Conservation (phyloP, 441 rosid genomes). For the Croton setiger region DNA sequence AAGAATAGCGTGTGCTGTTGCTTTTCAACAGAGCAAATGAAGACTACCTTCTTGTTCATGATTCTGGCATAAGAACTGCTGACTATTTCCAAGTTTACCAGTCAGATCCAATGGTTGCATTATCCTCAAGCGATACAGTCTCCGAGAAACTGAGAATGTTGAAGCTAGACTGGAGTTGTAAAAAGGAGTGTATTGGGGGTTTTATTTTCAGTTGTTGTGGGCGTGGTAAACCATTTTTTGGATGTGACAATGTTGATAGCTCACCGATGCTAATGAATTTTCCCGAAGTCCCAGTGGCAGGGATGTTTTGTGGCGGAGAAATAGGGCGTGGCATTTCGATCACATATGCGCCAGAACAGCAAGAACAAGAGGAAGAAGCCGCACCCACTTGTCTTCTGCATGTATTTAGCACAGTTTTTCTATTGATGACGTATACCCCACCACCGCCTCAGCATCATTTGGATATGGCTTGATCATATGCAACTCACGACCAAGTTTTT, state of each 20-base stretch:
- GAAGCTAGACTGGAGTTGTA: constrained; percentile 32
- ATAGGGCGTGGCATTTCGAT: constrained; percentile 46
- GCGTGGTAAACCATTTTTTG: constrained; percentile 54
- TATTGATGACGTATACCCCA: constrained; percentile 43
- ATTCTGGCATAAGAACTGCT: constrained; percentile 56
- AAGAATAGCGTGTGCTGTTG: background rate
- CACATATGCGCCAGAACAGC: constrained; percentile 22
- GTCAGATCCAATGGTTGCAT: constrained; percentile 42
- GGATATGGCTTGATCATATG: background rate
- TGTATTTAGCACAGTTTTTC: constrained; percentile 63
- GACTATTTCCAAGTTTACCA: constrained; percentile 63
- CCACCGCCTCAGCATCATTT: constrained; percentile 19
- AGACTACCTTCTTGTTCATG: constrained; percentile 50
- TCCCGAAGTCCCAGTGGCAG: constrained; percentile 60
- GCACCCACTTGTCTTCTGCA: constrained; percentile 36
- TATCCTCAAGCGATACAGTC: constrained; percentile 34
- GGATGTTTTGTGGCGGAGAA: constrained; percentile 69
- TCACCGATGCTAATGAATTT: constrained; percentile 64
- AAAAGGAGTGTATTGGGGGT: constrained; percentile 59
- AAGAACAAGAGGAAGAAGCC: constrained; percentile 30
- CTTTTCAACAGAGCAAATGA: constrained; percentile 53
- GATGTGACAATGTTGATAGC: constrained; percentile 42
- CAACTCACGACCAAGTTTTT: too few species aligned
- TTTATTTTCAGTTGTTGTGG: constrained; percentile 53
- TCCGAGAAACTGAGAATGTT: constrained; percentile 35